A percentile compares a stretch with the other conserved stretches of the same genome.
Evolutionary conservation across 2,329 filamentous ascomycete species (phyloP).

Genomic region (Botrytis hyacinthi): DNA sequence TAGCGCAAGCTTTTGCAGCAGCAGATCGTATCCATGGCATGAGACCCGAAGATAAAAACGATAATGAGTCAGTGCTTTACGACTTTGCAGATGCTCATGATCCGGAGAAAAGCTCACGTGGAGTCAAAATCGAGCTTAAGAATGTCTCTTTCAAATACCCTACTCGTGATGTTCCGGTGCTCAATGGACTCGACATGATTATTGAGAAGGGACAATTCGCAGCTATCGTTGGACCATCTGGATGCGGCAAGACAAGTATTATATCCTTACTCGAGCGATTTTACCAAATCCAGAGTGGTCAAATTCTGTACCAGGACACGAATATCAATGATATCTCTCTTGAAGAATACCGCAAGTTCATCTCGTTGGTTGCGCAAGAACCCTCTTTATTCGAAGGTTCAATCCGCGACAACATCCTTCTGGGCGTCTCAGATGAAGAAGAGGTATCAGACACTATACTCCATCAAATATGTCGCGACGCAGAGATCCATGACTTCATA

Average conservation of each 20-base stretch:
- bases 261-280: constrained; percentile 66
- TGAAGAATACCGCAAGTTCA: constrained; percentile 59
- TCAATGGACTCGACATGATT: constrained; percentile 59
- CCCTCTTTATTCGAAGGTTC: constrained; percentile 63
- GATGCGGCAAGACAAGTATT: constrained; percentile 50
- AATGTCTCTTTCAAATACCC: constrained; percentile 61
- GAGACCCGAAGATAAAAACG: constrained; percentile 23
- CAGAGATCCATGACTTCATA: constrained; percentile 54
- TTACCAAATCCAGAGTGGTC: constrained; percentile 65
- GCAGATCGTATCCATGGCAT: constrained; percentile 56
- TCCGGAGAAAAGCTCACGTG: constrained; percentile 43
- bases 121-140: constrained; percentile 51
- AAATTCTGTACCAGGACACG: constrained; percentile 61
- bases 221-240: constrained; percentile 67
- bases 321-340: constrained; percentile 60
- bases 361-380: constrained; percentile 74
- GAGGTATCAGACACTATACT: constrained; percentile 47
- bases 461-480: constrained; percentile 47
- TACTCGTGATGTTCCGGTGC: constrained; percentile 55
- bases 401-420: constrained; percentile 66
- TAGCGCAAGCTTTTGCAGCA: constrained; percentile 57
- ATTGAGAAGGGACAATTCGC: constrained; percentile 64
- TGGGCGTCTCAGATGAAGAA: constrained; percentile 52
- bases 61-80: constrained; percentile 17
- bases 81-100: constrained; percentile 23